Percentiles rank a stretch among this genome's conserved stretches.
phyloP scores from a whole-genome alignment of 306 rosid species.

The Gillenia trifoliata region DNA sequence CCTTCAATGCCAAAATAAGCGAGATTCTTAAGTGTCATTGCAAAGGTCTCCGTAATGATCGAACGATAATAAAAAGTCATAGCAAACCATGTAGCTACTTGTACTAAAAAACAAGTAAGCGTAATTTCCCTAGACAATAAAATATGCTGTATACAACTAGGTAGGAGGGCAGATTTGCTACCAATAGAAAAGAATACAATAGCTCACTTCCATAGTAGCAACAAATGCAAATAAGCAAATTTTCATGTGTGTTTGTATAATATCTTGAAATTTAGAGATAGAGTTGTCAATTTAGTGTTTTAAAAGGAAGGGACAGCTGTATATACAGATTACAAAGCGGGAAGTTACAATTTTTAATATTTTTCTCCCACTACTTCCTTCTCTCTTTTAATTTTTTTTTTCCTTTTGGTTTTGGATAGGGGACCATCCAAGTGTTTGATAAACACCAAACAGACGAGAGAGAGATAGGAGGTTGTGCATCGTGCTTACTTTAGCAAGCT shows the following conservation, averaged over 20 bases:
- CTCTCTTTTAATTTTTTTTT: not conserved
- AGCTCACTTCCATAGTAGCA: no score
- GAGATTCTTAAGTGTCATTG: no score
- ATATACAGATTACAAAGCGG: no score
- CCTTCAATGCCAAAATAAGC: not conserved
- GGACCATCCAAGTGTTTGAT: not conserved
- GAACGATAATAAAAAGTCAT: no score
- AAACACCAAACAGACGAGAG: not conserved
- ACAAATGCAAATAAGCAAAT: not conserved
- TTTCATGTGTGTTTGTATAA: not conserved
- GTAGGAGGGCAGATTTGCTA: no score
- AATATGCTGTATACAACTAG: no score
- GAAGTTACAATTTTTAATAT: no score
- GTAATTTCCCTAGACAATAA: no score
- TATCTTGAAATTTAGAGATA: not conserved
- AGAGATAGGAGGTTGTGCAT: conserved; percentile 7
- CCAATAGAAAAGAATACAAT: not conserved
- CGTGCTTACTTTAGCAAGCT: conserved; percentile 12
- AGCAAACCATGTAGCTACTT: no score
- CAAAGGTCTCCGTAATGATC: no score
- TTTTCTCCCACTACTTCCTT: not conserved
- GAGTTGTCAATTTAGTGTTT: not conserved
- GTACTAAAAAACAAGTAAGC: no score
- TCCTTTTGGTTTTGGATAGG: not conserved
- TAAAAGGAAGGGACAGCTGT: not conserved